Base-by-base conservation (phyloP, 306 rosid species). In the Quercus gilva region DNA sequence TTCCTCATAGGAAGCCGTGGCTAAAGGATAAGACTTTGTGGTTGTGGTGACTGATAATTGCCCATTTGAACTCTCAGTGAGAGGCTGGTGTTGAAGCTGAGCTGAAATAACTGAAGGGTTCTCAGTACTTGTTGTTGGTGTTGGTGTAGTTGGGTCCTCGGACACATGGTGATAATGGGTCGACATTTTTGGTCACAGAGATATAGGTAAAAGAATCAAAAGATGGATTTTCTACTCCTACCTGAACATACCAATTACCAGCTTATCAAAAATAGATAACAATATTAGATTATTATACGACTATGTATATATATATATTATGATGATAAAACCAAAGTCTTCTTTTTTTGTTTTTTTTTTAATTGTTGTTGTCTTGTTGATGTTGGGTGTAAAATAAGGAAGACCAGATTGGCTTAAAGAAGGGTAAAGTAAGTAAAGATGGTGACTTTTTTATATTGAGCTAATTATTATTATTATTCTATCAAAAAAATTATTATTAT, bases 1-100 rank as follows among this genome's bases (percentile, higher is more conserved):
- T 53, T 91, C 87, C 19, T 84, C 86, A 68, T 85, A 91, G 19
- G 59, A 58, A 70, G 95, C 91, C 1, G 91, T 82, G 43, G 97
- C 88, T 0, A 88, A 73, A 53, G 97, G 94, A 67, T 90, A 93
- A 49, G 79, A 41, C 67, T 73, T 69, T 9, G 82, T 23, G 77
- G 57, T 18, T 56, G 69, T n/a, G 73, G 69, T 7, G 73, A 23
- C 14, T n/a, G 82, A 28, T 37, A 78, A 74, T 5, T 76, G 69
- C n/a, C 75, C 88, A 84, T 86, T 79, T 35, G 75, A 43, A 21
- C 33, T 49, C 57, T 76, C 78, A 31, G 26, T 43, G 63, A 19
- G 61, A 19, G 6, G 26, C 43, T 18, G 79, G 0, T 31, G 53
- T 49, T 49, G 53, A 49, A 49, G 53, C 2, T 21, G 80, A 55